Conservation (phyloP, 345 rosid genomes). For the Hibiscus tridactylites region DNA sequence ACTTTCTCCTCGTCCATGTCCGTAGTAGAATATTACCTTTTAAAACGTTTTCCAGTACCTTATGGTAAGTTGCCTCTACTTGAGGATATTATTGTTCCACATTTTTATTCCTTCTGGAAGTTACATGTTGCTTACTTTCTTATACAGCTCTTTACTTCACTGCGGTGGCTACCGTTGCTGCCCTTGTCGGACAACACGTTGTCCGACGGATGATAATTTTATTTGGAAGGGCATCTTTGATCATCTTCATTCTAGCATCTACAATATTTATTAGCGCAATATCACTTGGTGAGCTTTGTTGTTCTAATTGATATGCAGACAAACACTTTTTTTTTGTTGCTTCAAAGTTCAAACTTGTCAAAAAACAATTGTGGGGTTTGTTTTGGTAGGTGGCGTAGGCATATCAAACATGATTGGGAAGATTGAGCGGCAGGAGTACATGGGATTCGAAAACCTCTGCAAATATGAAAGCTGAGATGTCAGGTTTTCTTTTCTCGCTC, state of each 20-base stretch:
- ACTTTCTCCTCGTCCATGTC: conserved; percentile 45
- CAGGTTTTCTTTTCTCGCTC: not conserved
- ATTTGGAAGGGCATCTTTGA: conserved; percentile 53
- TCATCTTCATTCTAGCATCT: conserved; percentile 56
- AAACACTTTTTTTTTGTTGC: too few species aligned
- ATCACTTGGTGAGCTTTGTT: conserved; percentile 38
- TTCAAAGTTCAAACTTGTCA: not conserved
- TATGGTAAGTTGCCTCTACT: conserved; percentile 29
- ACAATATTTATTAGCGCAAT: conserved; percentile 52
- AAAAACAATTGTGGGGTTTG: not conserved
- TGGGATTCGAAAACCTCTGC: conserved; percentile 68
- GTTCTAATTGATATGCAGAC: not conserved
- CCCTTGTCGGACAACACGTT: conserved; percentile 47
- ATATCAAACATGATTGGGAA: conserved; percentile 39
- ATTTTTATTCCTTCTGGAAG: not conserved
- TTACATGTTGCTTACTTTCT: not conserved
- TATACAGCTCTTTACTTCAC: conserved; percentile 46
- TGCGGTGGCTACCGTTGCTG: conserved; percentile 48
- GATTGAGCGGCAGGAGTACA: conserved; percentile 39
- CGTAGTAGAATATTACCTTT: conserved; percentile 37
- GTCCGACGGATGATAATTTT: conserved; percentile 40
- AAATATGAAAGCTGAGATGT: conserved; percentile 25
- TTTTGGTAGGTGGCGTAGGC: conserved; percentile 46
- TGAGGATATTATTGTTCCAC: not conserved
- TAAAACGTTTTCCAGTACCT: conserved; percentile 43